Evolutionary conservation across 352 stramenopile genomes (phyloP).

Genomic region (Phytophthora cactorum): DNA sequence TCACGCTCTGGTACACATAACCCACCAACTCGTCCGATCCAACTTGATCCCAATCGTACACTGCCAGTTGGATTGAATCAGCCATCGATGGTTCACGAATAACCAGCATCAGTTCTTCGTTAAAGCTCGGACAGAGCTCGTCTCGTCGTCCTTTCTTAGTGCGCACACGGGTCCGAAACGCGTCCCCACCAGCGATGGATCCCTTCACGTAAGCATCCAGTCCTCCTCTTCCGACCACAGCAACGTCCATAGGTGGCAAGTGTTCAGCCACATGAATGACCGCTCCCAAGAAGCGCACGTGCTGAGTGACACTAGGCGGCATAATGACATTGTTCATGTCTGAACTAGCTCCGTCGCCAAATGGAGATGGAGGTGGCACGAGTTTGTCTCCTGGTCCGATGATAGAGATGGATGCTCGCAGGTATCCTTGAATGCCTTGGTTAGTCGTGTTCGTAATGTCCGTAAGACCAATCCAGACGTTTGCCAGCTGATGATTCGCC

Average conservation of each 20-base stretch:
- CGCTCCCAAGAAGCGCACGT: slow-evolving; percentile 74
- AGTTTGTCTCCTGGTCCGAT: slow-evolving; percentile 89
- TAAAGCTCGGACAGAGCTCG: slow-evolving; percentile 74
- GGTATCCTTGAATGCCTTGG: slow-evolving; percentile 90
- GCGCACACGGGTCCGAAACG: slow-evolving; percentile 73
- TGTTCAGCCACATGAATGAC: slow-evolving; percentile 79
- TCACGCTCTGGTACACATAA: slow-evolving; percentile 75
- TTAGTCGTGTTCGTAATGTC: slow-evolving; percentile 84
- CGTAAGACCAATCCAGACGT: slow-evolving; percentile 91
- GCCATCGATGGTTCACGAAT: slow-evolving; percentile 83
- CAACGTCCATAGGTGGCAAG: slow-evolving; percentile 77
- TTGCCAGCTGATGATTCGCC: slow-evolving; percentile 88
- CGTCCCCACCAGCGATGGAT: slow-evolving; percentile 60
- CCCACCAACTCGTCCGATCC: slow-evolving; percentile 76
- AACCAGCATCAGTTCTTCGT: slow-evolving; percentile 82
- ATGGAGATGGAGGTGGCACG: slow-evolving; percentile 67
- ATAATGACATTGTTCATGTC: slow-evolving; percentile 82
- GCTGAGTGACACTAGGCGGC: slow-evolving; percentile 72
- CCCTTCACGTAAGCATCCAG: slow-evolving; percentile 78
- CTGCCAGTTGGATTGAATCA: slow-evolving; percentile 70
- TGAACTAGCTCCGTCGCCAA: slow-evolving; percentile 43
- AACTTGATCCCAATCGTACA: slow-evolving; percentile 85
- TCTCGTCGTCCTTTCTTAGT: slow-evolving; percentile 79
- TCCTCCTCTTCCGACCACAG: slow-evolving; percentile 62
- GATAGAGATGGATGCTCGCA: slow-evolving; percentile 89